Evolutionary conservation across 1,139 yeast genomes (phyloP).

Genomic region (Lodderomyces jiufengensis): DNA sequence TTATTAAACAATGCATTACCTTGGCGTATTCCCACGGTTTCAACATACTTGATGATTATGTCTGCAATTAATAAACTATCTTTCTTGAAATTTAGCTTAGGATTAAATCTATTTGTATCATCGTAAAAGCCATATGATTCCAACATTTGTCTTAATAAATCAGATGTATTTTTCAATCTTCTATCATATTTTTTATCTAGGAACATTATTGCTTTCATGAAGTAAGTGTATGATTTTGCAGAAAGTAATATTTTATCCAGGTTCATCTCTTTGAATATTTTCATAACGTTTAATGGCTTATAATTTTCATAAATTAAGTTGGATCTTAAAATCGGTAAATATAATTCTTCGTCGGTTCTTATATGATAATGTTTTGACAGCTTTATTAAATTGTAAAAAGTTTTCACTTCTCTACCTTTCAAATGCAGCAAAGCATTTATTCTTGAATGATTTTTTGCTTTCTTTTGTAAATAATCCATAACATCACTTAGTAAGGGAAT

Average conservation of each 20-base stretch:
- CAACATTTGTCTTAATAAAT: constrained; percentile 5
- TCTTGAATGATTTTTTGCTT: not conserved
- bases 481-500: not conserved
- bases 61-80: constrained; percentile 5
- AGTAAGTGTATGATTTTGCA: constrained; percentile 7
- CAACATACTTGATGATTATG: constrained; percentile 5
- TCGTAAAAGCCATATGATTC: constrained; percentile 6
- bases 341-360: constrained; percentile 2
- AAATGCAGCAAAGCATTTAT: not conserved
- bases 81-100: constrained; percentile 2
- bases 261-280: constrained; percentile 5
- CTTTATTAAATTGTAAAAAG: not conserved
- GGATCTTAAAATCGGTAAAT: constrained; percentile 2
- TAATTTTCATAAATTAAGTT: not conserved
- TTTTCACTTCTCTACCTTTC: not conserved
- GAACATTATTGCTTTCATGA: constrained; percentile 1
- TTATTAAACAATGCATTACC: constrained; percentile 1
- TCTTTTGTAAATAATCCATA: constrained; percentile 1
- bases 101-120: not conserved
- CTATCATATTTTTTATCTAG: constrained; percentile 2
- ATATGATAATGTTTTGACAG: not conserved
- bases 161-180: constrained; percentile 4
- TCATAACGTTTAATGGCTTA: constrained; percentile 1
- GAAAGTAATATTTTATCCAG: constrained; percentile 1
- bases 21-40: constrained; percentile 3